Evolutionary conservation across 371 early-diverging fungal species (phyloP).

Genomic region (Mortierella sp.): DNA sequence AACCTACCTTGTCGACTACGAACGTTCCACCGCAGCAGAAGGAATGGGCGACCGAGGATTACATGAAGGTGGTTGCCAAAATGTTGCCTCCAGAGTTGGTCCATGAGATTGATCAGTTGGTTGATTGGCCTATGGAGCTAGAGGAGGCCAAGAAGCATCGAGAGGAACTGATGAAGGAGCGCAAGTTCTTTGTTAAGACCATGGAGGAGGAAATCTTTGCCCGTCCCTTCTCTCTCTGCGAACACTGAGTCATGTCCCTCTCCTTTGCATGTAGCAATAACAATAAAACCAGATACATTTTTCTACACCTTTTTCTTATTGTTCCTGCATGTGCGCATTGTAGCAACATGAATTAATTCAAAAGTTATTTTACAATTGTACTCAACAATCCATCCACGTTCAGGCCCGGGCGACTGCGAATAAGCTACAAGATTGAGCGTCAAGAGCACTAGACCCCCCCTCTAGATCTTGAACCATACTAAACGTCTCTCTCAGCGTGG

Average conservation of each 20-base stretch:
- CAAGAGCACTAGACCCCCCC: not conserved
- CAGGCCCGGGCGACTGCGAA: not conserved
- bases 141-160: constrained; percentile 33
- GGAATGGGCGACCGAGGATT: constrained; percentile 23
- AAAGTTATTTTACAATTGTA: no score
- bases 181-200: constrained; percentile 25
- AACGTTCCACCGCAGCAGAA: constrained; percentile 62
- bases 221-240: constrained; percentile 31
- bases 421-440: not conserved
- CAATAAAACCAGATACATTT: no score
- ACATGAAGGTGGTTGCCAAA: not conserved
- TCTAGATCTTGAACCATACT: not conserved
- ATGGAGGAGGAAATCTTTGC: constrained; percentile 24
- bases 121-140: constrained; percentile 31
- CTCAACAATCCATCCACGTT: not conserved
- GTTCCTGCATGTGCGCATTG: no score
- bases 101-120: constrained; percentile 28
- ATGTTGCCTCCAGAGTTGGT: constrained; percentile 38
- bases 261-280: no score
- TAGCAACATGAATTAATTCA: no score
- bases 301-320: no score
- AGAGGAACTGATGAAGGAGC: constrained; percentile 28
- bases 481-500: not conserved
- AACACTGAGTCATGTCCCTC: not conserved
- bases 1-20: constrained; percentile 52